phyloP scores from a whole-genome alignment of 129 eudicot genomes.

The Artemisia tridentata region DNA sequence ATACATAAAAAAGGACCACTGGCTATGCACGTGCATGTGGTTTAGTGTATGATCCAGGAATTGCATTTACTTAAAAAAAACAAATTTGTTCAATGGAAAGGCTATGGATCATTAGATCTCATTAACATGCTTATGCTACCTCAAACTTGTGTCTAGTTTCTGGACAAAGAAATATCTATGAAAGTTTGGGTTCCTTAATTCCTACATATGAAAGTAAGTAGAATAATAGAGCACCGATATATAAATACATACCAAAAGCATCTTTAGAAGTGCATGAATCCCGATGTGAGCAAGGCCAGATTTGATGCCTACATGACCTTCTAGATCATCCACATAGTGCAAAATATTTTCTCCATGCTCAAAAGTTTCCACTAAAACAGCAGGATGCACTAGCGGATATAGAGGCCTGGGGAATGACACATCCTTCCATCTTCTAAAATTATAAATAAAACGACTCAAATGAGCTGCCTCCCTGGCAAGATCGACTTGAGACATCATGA shows the following conservation, averaged over 20 bases:
- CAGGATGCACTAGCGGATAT: slow-evolving; percentile 96
- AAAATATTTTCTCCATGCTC: slow-evolving; percentile 82
- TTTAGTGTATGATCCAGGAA: slow-evolving; percentile 6
- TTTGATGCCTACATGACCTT: slow-evolving; percentile 66
- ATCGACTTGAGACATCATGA: slow-evolving; percentile 99
- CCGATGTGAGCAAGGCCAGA: slow-evolving; percentile 90
- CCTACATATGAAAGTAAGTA: neutral
- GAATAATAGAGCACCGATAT: neutral
- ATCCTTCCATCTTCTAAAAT: slow-evolving; percentile 87
- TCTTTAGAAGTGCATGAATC: slow-evolving; percentile 86
- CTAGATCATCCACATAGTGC: slow-evolving; percentile 68
- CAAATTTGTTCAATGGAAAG: too few relatives aligned
- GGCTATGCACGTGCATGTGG: slow-evolving; percentile 25
- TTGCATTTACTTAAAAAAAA: neutral
- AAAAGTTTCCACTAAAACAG: slow-evolving; percentile 92
- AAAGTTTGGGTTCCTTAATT: neutral
- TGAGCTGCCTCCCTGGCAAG: slow-evolving; percentile 98
- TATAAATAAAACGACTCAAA: slow-evolving; percentile 86
- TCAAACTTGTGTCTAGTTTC: neutral
- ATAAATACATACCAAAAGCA: slow-evolving; percentile 66
- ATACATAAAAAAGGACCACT: too few relatives aligned
- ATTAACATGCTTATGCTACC: neutral
- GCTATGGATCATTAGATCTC: too few relatives aligned
- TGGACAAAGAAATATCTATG: neutral
- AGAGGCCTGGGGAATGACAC: slow-evolving; percentile 93